Conservation (phyloP, 371 early-diverging fungal species). For the Syncephalastrum racemosum region DNA sequence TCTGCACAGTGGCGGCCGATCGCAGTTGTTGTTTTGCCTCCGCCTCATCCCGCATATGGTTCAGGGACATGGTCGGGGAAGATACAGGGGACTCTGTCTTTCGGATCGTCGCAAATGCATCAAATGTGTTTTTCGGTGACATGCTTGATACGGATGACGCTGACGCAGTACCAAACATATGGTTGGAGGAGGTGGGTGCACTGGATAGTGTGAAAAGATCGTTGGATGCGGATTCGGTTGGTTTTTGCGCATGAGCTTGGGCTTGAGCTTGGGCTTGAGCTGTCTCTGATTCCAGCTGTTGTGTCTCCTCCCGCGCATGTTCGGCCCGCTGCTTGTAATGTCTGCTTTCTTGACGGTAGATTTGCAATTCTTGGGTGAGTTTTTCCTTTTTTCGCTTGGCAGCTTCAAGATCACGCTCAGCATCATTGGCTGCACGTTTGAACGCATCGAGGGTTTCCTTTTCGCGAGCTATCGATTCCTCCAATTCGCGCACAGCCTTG, state of each 20-base stretch:
- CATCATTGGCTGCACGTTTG: constrained; percentile 38
- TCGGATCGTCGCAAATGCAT: constrained; percentile 39
- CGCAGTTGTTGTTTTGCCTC: constrained; percentile 15
- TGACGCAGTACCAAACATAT: neutral
- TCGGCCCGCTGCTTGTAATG: constrained; percentile 35
- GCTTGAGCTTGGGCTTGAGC: neutral
- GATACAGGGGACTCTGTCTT: constrained; percentile 11
- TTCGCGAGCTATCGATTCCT: constrained; percentile 26
- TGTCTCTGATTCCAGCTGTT: constrained; percentile 21
- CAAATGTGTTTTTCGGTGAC: constrained; percentile 21
- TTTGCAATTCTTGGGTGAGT: constrained; percentile 27
- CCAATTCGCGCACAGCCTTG: constrained; percentile 26
- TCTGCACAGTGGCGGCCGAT: constrained; percentile 17
- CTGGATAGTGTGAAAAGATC: constrained; percentile 27
- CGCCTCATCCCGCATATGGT: constrained; percentile 29
- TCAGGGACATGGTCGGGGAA: constrained; percentile 28
- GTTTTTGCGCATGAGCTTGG: constrained; percentile 2
- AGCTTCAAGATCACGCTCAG: constrained; percentile 29
- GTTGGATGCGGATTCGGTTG: constrained; percentile 4
- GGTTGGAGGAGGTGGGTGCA: constrained; percentile 6
- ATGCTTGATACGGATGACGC: constrained; percentile 2
- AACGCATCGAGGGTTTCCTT: constrained; percentile 27
- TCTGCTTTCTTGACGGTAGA: constrained; percentile 36
- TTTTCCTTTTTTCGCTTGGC: constrained; percentile 32
- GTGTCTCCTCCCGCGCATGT: constrained; percentile 24